Base-by-base conservation (phyloP, 2,329 filamentous ascomycete species). In the Diaporthe citri region DNA sequence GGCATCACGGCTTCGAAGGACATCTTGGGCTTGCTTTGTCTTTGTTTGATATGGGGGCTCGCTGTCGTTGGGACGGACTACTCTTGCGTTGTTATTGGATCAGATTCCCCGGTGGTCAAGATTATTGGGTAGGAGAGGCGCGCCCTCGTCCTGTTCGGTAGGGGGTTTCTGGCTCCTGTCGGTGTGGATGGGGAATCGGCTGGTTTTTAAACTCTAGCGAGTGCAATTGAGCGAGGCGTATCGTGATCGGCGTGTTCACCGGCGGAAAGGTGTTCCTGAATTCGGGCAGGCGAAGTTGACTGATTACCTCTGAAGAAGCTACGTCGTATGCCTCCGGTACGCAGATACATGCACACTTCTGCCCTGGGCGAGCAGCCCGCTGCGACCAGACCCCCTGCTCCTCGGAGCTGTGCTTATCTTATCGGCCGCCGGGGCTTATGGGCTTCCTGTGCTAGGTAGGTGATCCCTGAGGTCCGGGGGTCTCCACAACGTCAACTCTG, bases 1-100 rank as follows among this genome's bases (percentile, higher is more conserved):
- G 92, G 92, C 80, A 92, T 87, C 60, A 92, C 89, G 59, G 91
- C 85, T 78, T 95, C 93, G 86, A 95, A 93, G 71, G 94, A 94
- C 93, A 95, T 95, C 71, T 79, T 82, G 72, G 64, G 41, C 15
- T 64, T 34, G 20, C 2, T 36, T 6, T 6, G 4, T 8, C 9
- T n/a, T 51, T 28, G 36, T 20, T 41, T 31, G 7, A n/a, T 15
- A 2, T 15, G 34, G 22, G 8, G 13, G 48, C 4, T 36, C 3
- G 51, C n/a, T 59, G 51, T 48, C 46, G 41, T 56, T 7, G 17
- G 25, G 25, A 28, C 10, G 51, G 4, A 12, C 15, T 69, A 10
- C 8, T n/a, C 25, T 70, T 34, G 52, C 31, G 3, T 13, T 36
- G n/a, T 59, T 36, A 17, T 28, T 31, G 60, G 56, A 25, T 39